Percentiles rank a stretch among this genome's conserved stretches.
These are phyloP conservation scores for Bauhinia variegata DNA, from an alignment of 306 rosid species.

Conservation along the genomic window DNA sequence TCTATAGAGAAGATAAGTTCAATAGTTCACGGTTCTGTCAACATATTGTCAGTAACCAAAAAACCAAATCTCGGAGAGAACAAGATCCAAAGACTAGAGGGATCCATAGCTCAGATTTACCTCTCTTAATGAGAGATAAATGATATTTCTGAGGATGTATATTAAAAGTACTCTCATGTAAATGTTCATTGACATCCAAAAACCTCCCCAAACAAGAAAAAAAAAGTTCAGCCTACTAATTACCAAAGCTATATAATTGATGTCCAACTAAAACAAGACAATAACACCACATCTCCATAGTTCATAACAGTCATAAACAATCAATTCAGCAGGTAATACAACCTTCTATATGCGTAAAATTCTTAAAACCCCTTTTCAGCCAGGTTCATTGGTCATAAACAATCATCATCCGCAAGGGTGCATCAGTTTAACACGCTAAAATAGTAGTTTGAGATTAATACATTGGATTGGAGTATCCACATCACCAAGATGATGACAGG, in stretches of 20 bases:
- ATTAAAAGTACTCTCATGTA: no score
- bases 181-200: no score
- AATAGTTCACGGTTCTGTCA: not conserved
- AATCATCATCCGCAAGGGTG: not conserved
- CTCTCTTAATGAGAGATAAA: no score
- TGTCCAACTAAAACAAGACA: no score
- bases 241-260: no score
- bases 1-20: not conserved
- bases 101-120: not conserved
- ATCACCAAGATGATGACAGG: constrained; percentile 80
- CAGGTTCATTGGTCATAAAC: constrained; percentile 7
- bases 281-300: no score
- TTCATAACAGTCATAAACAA: not conserved
- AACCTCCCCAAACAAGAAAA: no score
- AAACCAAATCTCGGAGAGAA: not conserved
- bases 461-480: constrained; percentile 2
- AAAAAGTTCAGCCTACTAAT: no score
- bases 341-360: constrained; percentile 18
- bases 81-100: no score
- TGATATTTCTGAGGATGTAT: no score
- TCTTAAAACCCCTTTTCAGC: constrained; percentile 15
- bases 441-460: not conserved
- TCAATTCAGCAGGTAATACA: not conserved
- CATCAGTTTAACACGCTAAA: not conserved
- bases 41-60: not conserved